phyloP scores from a whole-genome alignment of 352 stramenopile genomes.

The Pythium scleroteichum region DNA sequence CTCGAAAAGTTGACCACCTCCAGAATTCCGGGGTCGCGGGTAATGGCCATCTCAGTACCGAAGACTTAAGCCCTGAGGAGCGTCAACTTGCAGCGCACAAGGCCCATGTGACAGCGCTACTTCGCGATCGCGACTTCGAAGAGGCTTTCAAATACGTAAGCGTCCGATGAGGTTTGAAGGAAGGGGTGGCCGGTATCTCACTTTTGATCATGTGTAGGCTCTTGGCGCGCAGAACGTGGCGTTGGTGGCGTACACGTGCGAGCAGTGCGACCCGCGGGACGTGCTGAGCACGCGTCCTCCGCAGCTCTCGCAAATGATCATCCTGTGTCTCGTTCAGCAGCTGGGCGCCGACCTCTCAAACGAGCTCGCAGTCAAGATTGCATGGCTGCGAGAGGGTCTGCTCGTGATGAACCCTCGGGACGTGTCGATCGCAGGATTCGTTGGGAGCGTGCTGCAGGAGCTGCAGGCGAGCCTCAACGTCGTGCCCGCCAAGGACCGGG shows the following conservation, averaged over 20 bases:
- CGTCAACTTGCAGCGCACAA: slow-evolving; percentile 66
- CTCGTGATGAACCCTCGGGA: slow-evolving; percentile 82
- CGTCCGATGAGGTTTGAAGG: background rate
- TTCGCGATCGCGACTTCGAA: slow-evolving; percentile 65
- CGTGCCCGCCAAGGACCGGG: slow-evolving; percentile 54
- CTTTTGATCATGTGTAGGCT: slow-evolving; percentile 29
- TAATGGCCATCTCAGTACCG: slow-evolving; percentile 25
- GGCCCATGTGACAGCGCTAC: slow-evolving; percentile 43
- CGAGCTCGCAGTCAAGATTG: slow-evolving; percentile 67
- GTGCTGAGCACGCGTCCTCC: slow-evolving; percentile 66
- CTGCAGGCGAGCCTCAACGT: slow-evolving; percentile 62
- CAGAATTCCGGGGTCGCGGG: slow-evolving; percentile 26
- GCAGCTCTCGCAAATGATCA: slow-evolving; percentile 84
- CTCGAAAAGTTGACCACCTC: slow-evolving; percentile 66
- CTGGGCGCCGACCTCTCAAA: slow-evolving; percentile 69
- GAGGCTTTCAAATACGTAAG: slow-evolving; percentile 77
- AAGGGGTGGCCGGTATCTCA: background rate
- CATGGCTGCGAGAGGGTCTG: slow-evolving; percentile 78
- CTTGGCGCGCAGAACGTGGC: slow-evolving; percentile 77
- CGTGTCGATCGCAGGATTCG: slow-evolving; percentile 71
- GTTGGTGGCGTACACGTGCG: slow-evolving; percentile 68
- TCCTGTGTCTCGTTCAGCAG: slow-evolving; percentile 84
- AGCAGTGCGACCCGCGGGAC: slow-evolving; percentile 61
- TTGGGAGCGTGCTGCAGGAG: slow-evolving; percentile 77
- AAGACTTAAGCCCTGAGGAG: slow-evolving; percentile 39